phyloP scores from a whole-genome alignment of 2,329 filamentous ascomycete species.

The Arthrobotrys sinensis region DNA sequence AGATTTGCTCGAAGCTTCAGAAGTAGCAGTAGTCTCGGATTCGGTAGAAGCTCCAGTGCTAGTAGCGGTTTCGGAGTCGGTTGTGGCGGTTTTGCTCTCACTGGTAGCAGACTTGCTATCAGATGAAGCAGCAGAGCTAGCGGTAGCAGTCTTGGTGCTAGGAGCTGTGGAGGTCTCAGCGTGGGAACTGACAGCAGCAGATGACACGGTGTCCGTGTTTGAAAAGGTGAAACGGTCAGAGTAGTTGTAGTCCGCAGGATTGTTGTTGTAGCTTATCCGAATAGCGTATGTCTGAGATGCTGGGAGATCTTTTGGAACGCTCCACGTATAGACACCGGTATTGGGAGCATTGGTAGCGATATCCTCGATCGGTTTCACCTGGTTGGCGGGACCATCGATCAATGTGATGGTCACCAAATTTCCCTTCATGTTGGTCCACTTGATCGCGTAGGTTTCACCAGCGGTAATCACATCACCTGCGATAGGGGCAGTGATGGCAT shows the following conservation, averaged over 20 bases:
- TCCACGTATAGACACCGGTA: constrained; percentile 43
- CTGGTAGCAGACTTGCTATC: constrained; percentile 4
- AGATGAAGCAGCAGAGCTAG: constrained; percentile 5
- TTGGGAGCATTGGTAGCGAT: constrained; percentile 25
- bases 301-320: constrained; percentile 32
- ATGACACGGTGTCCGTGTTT: constrained; percentile 21
- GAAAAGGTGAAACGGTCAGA: constrained; percentile 49
- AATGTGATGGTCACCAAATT: constrained; percentile 35
- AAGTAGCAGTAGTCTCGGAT: background rate
- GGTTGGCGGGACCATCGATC: constrained; percentile 41
- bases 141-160: constrained; percentile 14
- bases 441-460: constrained; percentile 38
- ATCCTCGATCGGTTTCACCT: constrained; percentile 8
- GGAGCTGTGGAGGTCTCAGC: constrained; percentile 2
- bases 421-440: constrained; percentile 49
- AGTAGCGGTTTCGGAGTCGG: constrained; percentile 7
- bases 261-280: constrained; percentile 51
- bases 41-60: constrained; percentile 9
- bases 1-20: background rate
- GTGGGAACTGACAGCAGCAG: constrained; percentile 31
- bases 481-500: constrained; percentile 56
- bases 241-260: constrained; percentile 47
- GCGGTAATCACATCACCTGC: constrained; percentile 33
- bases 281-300: constrained; percentile 43
- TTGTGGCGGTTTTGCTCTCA: background rate